These are phyloP conservation scores for Mucor lusitanicus DNA, from an alignment of 371 early-diverging fungal species.

Conservation along the genomic window DNA sequence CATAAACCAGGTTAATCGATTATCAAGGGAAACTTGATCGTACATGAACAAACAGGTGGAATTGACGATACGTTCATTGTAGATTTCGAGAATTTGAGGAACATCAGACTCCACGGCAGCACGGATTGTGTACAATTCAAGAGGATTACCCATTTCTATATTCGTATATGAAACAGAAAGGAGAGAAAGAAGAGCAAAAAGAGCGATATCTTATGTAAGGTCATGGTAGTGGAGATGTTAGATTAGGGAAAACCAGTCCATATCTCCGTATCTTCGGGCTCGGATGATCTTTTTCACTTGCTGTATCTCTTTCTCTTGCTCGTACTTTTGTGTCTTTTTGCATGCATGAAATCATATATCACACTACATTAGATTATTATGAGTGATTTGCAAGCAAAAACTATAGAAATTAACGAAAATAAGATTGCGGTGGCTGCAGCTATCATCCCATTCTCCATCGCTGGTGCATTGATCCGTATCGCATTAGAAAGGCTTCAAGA, in stretches of 20 bases:
- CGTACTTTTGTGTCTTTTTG: not conserved
- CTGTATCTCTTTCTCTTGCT: not conserved
- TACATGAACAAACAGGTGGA: slow-evolving; percentile 51
- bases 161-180: not conserved
- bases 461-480: slow-evolving; percentile 67
- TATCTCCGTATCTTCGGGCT: slow-evolving; percentile 14
- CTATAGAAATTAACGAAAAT: slow-evolving; percentile 33
- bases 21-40: slow-evolving; percentile 39
- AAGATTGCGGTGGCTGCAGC: slow-evolving; percentile 31
- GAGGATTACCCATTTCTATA: slow-evolving; percentile 18
- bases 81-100: slow-evolving; percentile 42
- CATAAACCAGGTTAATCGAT: slow-evolving; percentile 40
- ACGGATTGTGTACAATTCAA: slow-evolving; percentile 37
- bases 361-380: not conserved
- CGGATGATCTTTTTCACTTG: not conserved
- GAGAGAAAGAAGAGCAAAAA: not conserved
- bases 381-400: not conserved
- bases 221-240: not conserved
- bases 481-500: slow-evolving; percentile 56
- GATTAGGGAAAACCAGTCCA: slow-evolving; percentile 9
- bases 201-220: not conserved
- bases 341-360: not conserved
- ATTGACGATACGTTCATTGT: slow-evolving; percentile 52
- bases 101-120: slow-evolving; percentile 38
- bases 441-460: slow-evolving; percentile 65